Conservation (phyloP, 73 alveolate species). For the Paramecium caudatum region DNA sequence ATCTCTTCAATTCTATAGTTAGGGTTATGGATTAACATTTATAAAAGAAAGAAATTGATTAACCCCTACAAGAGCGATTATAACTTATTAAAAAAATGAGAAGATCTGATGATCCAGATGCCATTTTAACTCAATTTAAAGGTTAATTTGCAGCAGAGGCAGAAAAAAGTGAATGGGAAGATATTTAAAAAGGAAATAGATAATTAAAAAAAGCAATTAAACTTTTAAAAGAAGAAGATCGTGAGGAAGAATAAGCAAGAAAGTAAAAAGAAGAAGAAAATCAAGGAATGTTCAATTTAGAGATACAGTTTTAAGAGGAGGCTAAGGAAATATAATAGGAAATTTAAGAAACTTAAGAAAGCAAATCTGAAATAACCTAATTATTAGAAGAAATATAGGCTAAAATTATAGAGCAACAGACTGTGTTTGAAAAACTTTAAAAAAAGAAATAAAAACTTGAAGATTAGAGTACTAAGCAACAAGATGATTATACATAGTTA, state of each 20-base stretch:
- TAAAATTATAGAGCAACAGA: neutral
- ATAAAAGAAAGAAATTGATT: slow-evolving; percentile 16
- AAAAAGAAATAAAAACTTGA: slow-evolving; percentile 39
- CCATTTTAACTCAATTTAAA: neutral
- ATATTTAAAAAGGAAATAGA: slow-evolving; percentile 38
- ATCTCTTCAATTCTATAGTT: slow-evolving; percentile 31
- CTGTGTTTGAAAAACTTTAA: neutral
- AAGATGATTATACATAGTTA: neutral
- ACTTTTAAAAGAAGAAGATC: slow-evolving; percentile 55
- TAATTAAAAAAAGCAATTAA: slow-evolving; percentile 44
- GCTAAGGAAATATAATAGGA: slow-evolving; percentile 17
- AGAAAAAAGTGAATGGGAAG: slow-evolving; percentile 64
- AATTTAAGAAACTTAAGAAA: neutral
- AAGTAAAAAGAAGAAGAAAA: slow-evolving; percentile 49
- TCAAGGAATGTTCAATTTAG: slow-evolving; percentile 52
- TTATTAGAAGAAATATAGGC: neutral
- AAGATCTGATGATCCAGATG: slow-evolving; percentile 62
- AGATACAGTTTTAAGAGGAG: slow-evolving; percentile 51
- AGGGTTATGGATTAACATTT: slow-evolving; percentile 22
- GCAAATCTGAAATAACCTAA: neutral
- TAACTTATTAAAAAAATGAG: slow-evolving; percentile 62
- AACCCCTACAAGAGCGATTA: slow-evolving; percentile 34
- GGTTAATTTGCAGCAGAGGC: slow-evolving; percentile 42
- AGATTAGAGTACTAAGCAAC: neutral
- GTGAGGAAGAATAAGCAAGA: slow-evolving; percentile 35